These are phyloP conservation scores for Scheffersomyces parashehatae DNA, from an alignment of 1,139 yeast species.

Conservation along the genomic window DNA sequence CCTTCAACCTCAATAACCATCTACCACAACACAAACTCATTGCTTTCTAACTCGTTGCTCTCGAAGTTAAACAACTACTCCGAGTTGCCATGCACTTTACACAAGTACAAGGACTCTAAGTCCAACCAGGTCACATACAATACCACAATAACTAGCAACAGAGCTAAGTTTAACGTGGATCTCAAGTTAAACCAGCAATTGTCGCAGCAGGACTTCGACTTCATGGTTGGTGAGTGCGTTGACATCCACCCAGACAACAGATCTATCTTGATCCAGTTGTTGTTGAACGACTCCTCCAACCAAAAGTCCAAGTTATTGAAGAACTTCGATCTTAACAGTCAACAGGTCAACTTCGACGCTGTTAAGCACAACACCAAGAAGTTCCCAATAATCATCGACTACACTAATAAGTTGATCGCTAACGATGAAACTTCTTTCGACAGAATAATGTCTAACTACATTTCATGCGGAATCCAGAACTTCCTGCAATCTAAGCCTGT, in stretches of 20 bases:
- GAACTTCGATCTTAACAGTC: neutral
- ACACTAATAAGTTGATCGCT: constrained; percentile 54
- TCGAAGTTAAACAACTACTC: constrained; percentile 22
- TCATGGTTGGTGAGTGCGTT: constrained; percentile 37
- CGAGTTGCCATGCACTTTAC: constrained; percentile 22
- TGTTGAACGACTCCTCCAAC: constrained; percentile 9
- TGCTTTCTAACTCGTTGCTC: constrained; percentile 24
- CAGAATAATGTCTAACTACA: constrained; percentile 44
- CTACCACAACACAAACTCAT: constrained; percentile 32
- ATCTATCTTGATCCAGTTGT: constrained; percentile 22
- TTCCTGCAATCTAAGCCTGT: constrained; percentile 4
- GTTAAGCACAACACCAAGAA: constrained; percentile 4
- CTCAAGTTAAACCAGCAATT: constrained; percentile 26
- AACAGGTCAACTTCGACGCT: neutral
- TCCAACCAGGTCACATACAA: neutral
- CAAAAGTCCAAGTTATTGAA: neutral
- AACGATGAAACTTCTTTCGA: constrained; percentile 46
- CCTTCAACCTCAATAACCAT: constrained; percentile 26
- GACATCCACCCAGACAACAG: constrained; percentile 49
- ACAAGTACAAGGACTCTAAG: constrained; percentile 10
- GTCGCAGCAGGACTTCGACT: constrained; percentile 32
- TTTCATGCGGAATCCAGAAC: constrained; percentile 39
- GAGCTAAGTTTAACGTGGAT: constrained; percentile 25
- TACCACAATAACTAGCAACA: neutral
- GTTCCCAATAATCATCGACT: constrained; percentile 58